These are phyloP conservation scores for Penicillium herquei DNA, from an alignment of 495 filamentous ascomycete species.

Conservation along the genomic window DNA sequence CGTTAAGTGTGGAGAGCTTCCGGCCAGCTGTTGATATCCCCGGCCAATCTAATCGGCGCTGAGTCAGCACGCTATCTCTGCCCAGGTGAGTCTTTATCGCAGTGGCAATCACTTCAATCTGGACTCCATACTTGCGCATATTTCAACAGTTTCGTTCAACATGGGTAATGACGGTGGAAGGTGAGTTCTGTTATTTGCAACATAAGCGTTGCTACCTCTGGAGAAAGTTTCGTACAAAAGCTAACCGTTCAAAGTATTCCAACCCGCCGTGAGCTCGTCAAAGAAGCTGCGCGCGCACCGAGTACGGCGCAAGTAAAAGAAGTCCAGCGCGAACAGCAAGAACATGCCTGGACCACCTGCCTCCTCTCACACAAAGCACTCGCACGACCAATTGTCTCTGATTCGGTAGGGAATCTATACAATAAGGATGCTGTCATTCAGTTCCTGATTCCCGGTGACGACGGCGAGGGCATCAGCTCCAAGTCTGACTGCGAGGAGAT, in stretches of 20 bases:
- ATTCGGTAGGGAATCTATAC: conserved; percentile 82
- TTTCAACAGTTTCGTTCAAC: conserved; percentile 7
- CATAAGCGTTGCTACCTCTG: neutral
- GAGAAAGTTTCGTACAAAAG: neutral
- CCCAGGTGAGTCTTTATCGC: conserved; percentile 15
- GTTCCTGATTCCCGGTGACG: conserved; percentile 67
- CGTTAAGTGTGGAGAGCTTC: conserved; percentile 38
- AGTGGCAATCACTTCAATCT: conserved; percentile 16
- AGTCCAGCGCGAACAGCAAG: conserved; percentile 74
- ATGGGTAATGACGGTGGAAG: conserved; percentile 97
- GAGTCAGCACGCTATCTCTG: conserved; percentile 28
- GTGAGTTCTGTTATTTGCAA: conserved; percentile 30
- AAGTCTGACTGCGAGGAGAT: conserved; percentile 64
- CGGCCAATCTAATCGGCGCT: conserved; percentile 24
- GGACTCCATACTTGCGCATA: conserved; percentile 1
- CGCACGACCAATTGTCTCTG: conserved; percentile 73
- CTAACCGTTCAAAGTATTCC: conserved; percentile 62
- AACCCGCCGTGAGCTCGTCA: conserved; percentile 91
- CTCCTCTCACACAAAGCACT: conserved; percentile 79
- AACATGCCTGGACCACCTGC: conserved; percentile 82
- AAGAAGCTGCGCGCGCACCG: conserved; percentile 74
- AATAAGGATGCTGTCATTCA: conserved; percentile 91
- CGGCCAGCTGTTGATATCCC: conserved; percentile 39
- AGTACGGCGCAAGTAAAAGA: conserved; percentile 91
- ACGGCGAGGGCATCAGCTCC: conserved; percentile 49